phyloP scores from a whole-genome alignment of 495 filamentous ascomycete genomes.

The Hamigera avellanea region DNA sequence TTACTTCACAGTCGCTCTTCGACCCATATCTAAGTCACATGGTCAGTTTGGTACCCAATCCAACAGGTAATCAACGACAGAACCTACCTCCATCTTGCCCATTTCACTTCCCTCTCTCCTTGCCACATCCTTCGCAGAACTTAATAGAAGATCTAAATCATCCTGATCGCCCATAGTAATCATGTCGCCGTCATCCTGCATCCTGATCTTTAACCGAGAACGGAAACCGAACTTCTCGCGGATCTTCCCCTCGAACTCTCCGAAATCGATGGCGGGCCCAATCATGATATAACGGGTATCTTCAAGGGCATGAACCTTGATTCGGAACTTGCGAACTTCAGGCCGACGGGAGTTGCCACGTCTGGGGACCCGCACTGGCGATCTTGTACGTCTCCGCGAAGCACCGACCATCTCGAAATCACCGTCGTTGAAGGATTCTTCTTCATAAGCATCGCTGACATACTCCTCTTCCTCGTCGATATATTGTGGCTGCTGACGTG shows the following conservation, averaged over 20 bases:
- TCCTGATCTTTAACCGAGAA: slow-evolving; percentile 66
- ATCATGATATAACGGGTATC: slow-evolving; percentile 96
- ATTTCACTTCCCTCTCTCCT: slow-evolving; percentile 65
- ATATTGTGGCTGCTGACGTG: slow-evolving; percentile 41
- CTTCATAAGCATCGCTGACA: slow-evolving; percentile 55
- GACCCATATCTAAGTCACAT: slow-evolving; percentile 59
- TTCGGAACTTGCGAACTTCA: slow-evolving; percentile 53
- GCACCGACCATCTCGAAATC: slow-evolving; percentile 72
- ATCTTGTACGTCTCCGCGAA: slow-evolving; percentile 17
- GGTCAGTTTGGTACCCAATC: no score
- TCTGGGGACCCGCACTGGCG: slow-evolving; percentile 17
- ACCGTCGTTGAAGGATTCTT: slow-evolving; percentile 46
- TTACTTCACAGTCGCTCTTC: slow-evolving; percentile 32
- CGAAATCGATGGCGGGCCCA: slow-evolving; percentile 55
- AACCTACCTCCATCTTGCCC: slow-evolving; percentile 90
- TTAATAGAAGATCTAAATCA: slow-evolving; percentile 79
- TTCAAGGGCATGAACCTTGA: slow-evolving; percentile 77
- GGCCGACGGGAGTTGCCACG: slow-evolving; percentile 21
- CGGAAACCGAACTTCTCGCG: slow-evolving; percentile 72
- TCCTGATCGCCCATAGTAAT: slow-evolving; percentile 96
- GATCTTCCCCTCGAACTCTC: slow-evolving; percentile 64
- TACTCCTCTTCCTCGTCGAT: slow-evolving; percentile 66
- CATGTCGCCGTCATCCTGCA: slow-evolving; percentile 82
- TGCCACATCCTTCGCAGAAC: slow-evolving; percentile 52
- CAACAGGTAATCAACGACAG: slow-evolving; percentile 6